phyloP scores from a whole-genome alignment of 2,329 filamentous ascomycete genomes.

The Beauveria asiatica region DNA sequence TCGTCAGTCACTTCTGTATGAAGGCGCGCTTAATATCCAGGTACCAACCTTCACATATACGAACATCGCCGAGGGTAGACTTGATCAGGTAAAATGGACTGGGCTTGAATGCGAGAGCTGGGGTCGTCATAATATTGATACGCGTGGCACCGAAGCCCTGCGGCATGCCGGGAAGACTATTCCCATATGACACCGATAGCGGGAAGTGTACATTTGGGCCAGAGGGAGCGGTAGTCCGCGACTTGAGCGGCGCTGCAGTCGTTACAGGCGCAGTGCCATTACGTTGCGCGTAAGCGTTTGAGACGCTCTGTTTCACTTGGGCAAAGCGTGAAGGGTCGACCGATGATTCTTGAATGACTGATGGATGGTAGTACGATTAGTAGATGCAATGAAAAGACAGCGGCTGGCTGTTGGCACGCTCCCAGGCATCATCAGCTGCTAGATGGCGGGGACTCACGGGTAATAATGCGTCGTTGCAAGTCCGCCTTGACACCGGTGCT shows the following conservation, averaged over 20 bases:
- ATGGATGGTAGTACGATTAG: background rate
- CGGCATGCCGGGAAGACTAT: background rate
- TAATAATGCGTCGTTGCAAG: constrained; percentile 68
- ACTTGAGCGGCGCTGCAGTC: constrained; percentile 15
- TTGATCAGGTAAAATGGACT: constrained; percentile 80
- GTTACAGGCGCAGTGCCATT: constrained; percentile 19
- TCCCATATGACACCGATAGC: background rate
- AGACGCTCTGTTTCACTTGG: constrained; percentile 35
- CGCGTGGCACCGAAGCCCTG: constrained; percentile 10
- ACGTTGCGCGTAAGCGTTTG: constrained; percentile 24
- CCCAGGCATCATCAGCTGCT: background rate
- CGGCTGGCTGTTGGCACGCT: background rate
- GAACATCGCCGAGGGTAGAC: constrained; percentile 53
- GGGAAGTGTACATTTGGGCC: constrained; percentile 11
- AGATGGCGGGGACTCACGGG: constrained; percentile 50
- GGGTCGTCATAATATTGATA: constrained; percentile 13
- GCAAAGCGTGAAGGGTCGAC: constrained; percentile 32
- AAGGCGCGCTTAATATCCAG: background rate
- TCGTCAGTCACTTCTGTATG: constrained; percentile 13
- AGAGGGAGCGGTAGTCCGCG: constrained; percentile 10
- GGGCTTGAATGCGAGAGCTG: constrained; percentile 42
- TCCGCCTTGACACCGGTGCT: constrained; percentile 80
- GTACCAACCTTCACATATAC: constrained; percentile 62
- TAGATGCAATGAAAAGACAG: background rate
- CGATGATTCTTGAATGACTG: constrained; percentile 35